Percentiles rank a stretch among this genome's conserved stretches.
Evolutionary conservation across 2,329 filamentous ascomycete genomes (phyloP).

Genomic region (Trichoderma sp.): DNA sequence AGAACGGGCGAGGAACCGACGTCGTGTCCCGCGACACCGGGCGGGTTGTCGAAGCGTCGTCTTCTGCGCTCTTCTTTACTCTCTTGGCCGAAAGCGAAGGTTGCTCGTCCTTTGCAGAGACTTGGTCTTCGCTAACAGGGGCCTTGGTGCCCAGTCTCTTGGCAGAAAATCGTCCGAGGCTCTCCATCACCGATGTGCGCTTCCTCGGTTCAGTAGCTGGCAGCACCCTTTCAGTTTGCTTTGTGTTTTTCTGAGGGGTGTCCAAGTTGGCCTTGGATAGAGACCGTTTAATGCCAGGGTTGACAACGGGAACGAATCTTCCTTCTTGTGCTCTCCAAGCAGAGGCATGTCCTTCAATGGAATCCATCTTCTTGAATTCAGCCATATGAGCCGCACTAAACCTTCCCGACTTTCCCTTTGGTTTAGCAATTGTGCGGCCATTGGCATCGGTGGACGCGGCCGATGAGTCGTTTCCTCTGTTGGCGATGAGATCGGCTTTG

Average conservation of each 20-base stretch:
- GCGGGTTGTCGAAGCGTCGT: constrained; percentile 69
- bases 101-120: constrained; percentile 5
- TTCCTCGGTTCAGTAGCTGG: constrained; percentile 41
- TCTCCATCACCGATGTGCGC: constrained; percentile 36
- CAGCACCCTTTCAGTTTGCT: constrained; percentile 61
- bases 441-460: constrained; percentile 41
- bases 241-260: constrained; percentile 46
- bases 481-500: constrained; percentile 65
- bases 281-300: constrained; percentile 40
- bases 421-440: constrained; percentile 72
- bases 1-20: constrained; percentile 52
- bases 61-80: constrained; percentile 63
- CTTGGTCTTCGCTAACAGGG: constrained; percentile 24
- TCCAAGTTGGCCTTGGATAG: constrained; percentile 49
- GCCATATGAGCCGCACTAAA: constrained; percentile 86
- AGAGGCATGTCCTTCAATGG: constrained; percentile 83
- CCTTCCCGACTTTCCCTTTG: constrained; percentile 74
- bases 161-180: constrained; percentile 34
- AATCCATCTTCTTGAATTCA: constrained; percentile 97
- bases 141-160: constrained; percentile 30
- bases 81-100: constrained; percentile 61
- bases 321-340: constrained; percentile 65
- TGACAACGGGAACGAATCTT: constrained; percentile 51
- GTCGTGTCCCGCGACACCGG: constrained; percentile 56
- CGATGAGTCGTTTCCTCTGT: constrained; percentile 53